Evolutionary conservation across 2,329 filamentous ascomycete species (phyloP).

Genomic region (Teratosphaeria epicoccoides): DNA sequence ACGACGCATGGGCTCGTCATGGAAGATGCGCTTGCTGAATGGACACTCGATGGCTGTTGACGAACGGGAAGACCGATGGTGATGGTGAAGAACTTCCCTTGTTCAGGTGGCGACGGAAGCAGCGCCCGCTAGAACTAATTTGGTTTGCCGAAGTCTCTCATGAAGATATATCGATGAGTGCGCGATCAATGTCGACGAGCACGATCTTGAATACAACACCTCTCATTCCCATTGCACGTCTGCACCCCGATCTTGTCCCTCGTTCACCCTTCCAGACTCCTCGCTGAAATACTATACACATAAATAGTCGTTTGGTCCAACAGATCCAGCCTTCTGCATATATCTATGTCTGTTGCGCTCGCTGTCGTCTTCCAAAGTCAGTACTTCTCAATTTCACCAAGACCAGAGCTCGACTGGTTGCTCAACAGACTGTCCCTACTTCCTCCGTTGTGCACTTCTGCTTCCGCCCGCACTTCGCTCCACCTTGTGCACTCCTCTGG

Average conservation of each 20-base stretch:
- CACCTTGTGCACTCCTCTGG: constrained; percentile 4
- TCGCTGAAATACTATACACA: neutral
- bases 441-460: constrained; percentile 1
- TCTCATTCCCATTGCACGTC: neutral
- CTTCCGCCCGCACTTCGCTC: neutral
- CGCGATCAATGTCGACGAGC: too few relatives aligned
- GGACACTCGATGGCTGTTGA: neutral
- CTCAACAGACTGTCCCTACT: neutral
- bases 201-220: neutral
- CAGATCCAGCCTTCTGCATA: too few relatives aligned
- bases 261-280: neutral
- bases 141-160: too few relatives aligned
- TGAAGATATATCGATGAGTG: too few relatives aligned
- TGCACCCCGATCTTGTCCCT: neutral
- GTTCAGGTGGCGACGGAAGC: neutral
- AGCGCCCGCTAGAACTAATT: too few relatives aligned
- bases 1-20: neutral
- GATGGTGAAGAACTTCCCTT: too few relatives aligned
- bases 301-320: too few relatives aligned
- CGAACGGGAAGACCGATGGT: neutral
- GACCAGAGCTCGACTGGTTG: neutral
- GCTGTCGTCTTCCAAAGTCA: neutral
- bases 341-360: too few relatives aligned
- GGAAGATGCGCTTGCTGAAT: neutral
- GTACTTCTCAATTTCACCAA: neutral